Evolutionary conservation across 441 rosid genomes (phyloP).

Genomic region (Erodium chrysanthum): DNA sequence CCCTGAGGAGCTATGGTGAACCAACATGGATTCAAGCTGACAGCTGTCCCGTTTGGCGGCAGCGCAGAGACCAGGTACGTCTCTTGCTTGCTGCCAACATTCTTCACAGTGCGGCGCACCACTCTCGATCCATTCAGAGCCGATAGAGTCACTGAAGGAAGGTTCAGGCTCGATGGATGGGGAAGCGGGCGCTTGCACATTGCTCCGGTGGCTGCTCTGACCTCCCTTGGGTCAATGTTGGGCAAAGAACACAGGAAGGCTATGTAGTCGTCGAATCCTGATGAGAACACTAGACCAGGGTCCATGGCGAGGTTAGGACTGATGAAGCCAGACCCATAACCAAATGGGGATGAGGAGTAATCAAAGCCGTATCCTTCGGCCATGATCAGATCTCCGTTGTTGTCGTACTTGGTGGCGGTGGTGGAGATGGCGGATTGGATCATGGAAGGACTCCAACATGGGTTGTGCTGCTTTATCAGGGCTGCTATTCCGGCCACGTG

Average conservation of each 20-base stretch:
- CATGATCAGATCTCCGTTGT: conserved; percentile 41
- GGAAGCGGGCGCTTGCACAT: conserved; percentile 34
- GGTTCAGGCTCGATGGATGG: conserved; percentile 63
- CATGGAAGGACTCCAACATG: conserved; percentile 77
- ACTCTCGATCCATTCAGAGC: conserved; percentile 30
- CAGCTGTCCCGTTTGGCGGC: conserved; percentile 53
- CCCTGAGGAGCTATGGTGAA: conserved; percentile 45
- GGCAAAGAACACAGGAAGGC: conserved; percentile 69
- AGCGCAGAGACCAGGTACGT: conserved; percentile 41
- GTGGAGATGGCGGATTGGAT: conserved; percentile 75
- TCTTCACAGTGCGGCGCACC: conserved; percentile 47
- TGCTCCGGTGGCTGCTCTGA: conserved; percentile 40
- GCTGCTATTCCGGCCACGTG: conserved; percentile 72
- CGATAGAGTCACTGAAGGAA: conserved; percentile 68
- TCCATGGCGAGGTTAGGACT: conserved; percentile 55
- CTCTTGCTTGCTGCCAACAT: conserved; percentile 44
- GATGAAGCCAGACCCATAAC: conserved; percentile 65
- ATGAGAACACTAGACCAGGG: conserved; percentile 65
- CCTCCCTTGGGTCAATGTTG: conserved; percentile 22
- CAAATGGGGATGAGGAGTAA: conserved; percentile 49
- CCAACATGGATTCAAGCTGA: conserved; percentile 50
- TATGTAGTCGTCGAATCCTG: conserved; percentile 57
- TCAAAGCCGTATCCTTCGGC: conserved; percentile 39
- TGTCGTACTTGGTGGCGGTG: conserved; percentile 48
- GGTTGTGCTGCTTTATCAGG: conserved; percentile 55